Conservation (phyloP, 768 basidiomycete species). For the Leccinum pellstonianum region DNA sequence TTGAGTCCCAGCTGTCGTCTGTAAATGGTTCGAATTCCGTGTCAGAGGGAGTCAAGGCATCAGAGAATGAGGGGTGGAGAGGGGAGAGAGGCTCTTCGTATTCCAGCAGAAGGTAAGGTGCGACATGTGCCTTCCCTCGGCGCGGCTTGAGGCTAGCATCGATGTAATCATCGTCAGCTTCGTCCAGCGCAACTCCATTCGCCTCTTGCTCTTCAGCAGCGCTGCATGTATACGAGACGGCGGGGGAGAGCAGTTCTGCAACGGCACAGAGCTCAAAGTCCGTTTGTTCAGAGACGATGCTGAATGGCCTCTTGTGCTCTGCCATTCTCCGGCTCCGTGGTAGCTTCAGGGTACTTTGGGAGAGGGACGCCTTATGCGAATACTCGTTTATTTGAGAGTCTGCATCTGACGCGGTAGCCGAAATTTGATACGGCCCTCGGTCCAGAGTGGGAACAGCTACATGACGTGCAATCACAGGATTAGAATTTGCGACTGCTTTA, state of each 20-base stretch:
- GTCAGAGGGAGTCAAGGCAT: constrained; percentile 29
- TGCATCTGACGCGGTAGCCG: constrained; percentile 11
- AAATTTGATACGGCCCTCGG: constrained; percentile 16
- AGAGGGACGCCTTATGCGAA: constrained; percentile 26
- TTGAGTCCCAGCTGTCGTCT: constrained; percentile 30
- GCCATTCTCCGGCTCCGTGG: constrained; percentile 21
- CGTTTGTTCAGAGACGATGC: constrained; percentile 46
- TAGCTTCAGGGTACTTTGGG: constrained; percentile 26
- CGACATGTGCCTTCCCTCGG: constrained; percentile 7
- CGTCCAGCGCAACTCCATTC: constrained; percentile 25
- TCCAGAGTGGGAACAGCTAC: constrained; percentile 24
- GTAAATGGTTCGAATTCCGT: constrained; percentile 34
- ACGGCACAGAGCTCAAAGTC: constrained; percentile 53
- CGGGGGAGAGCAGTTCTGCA: constrained; percentile 45
- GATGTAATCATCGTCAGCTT: constrained; percentile 28
- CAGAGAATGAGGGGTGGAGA: constrained; percentile 16
- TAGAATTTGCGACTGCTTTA: constrained; percentile 24
- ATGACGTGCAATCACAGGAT: constrained; percentile 18
- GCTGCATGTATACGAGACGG: constrained; percentile 25
- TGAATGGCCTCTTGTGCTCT: constrained; percentile 36
- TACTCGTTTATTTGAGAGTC: constrained; percentile 14
- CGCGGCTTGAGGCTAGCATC: constrained; percentile 25
- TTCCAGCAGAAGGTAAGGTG: constrained; percentile 32
- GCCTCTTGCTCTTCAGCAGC: constrained; percentile 28
- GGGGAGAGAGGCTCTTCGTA: constrained; percentile 33